phyloP scores from a whole-genome alignment of 2,329 filamentous ascomycete genomes.

The Aspergillus vadensis region DNA sequence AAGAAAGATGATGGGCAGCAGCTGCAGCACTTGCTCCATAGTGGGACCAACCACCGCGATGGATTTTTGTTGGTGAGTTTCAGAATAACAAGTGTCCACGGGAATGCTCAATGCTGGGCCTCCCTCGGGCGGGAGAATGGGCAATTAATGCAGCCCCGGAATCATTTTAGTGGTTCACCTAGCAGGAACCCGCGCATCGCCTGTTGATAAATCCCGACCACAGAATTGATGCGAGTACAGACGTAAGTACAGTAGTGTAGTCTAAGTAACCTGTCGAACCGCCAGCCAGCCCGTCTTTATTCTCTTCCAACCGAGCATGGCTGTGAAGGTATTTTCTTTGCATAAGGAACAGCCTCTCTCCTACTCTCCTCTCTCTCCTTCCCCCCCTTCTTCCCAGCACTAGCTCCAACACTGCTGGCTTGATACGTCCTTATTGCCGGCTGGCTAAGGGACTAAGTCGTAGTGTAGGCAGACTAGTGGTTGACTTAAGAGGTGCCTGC shows the following conservation, averaged over 20 bases:
- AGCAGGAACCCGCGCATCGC: not conserved
- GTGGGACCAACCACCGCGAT: slow-evolving; percentile 5
- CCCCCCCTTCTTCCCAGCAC: not conserved
- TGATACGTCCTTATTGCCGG: not conserved
- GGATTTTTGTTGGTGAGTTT: slow-evolving; percentile 11
- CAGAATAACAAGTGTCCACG: slow-evolving; percentile 16
- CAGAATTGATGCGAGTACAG: not conserved
- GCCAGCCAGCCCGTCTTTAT: not conserved
- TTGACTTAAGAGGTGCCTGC: not conserved
- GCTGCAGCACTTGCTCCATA: not conserved
- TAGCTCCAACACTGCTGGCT: not conserved
- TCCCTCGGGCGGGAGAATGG: not conserved
- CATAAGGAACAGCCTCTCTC: no score
- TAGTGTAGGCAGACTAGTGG: not conserved
- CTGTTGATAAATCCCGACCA: not conserved
- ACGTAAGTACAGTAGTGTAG: no score
- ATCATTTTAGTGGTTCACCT: not conserved
- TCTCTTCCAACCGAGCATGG: not conserved
- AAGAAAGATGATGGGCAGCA: slow-evolving; percentile 13
- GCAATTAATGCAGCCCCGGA: not conserved
- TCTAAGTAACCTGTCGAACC: not conserved
- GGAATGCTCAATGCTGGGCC: slow-evolving; percentile 6
- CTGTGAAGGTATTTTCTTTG: no score
- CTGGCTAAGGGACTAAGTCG: not conserved
- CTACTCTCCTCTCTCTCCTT: no score